A percentile compares a stretch with the other conserved stretches of the same genome.
phyloP scores from a whole-genome alignment of 306 rosid genomes.

The Prunus armeniaca region DNA sequence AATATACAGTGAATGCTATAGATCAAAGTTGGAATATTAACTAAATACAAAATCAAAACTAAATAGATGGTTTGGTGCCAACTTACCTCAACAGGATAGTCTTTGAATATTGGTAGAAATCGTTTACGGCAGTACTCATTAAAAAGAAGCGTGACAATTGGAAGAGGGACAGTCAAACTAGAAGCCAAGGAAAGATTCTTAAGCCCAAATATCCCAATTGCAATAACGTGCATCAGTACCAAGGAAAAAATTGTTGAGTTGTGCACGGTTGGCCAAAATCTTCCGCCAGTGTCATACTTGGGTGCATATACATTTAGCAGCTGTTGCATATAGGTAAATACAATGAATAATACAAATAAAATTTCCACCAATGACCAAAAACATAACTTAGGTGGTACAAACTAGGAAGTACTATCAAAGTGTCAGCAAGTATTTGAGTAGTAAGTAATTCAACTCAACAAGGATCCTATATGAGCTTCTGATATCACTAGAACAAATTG shows the following conservation, averaged over 20 bases:
- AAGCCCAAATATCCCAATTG: conserved; percentile 74
- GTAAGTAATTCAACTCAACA: background rate
- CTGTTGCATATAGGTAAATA: conserved; percentile 33
- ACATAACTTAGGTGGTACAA: background rate
- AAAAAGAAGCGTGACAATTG: conserved; percentile 74
- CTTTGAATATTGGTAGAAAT: conserved; percentile 57
- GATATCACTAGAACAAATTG: background rate
- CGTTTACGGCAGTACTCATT: conserved; percentile 66
- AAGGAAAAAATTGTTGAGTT: conserved; percentile 64
- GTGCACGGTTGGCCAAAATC: conserved; percentile 76
- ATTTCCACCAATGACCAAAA: background rate
- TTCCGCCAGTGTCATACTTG: conserved; percentile 67
- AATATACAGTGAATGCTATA: background rate
- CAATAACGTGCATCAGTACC: conserved; percentile 77
- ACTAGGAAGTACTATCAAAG: background rate
- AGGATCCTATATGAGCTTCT: background rate
- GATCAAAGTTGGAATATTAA: background rate
- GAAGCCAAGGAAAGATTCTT: conserved; percentile 71
- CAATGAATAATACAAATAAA: background rate
- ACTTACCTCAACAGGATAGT: conserved; percentile 66
- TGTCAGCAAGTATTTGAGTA: background rate
- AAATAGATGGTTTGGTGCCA: background rate
- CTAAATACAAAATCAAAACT: background rate
- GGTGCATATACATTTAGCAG: conserved; percentile 67
- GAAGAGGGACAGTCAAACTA: conserved; percentile 66